These are phyloP conservation scores for Pholiota microspora DNA, from an alignment of 768 basidiomycete species.

Conservation along the genomic window DNA sequence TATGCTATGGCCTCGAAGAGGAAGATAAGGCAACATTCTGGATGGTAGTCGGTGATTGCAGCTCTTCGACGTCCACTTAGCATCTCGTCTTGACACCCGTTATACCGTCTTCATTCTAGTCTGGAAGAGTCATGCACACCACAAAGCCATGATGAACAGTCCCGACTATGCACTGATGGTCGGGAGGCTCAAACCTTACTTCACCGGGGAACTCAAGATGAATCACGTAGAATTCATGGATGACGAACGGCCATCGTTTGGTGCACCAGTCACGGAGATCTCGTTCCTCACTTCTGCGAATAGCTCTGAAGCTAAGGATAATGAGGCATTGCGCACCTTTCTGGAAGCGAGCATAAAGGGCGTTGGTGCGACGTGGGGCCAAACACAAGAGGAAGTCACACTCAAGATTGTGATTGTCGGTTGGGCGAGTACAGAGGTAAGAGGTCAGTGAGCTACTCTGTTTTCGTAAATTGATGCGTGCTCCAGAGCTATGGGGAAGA, in stretches of 20 bases:
- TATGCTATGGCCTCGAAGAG: conserved; percentile 13
- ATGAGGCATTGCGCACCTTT: neutral
- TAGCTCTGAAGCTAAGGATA: neutral
- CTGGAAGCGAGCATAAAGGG: neutral
- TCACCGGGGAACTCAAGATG: conserved; percentile 13
- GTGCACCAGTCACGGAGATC: conserved; percentile 12
- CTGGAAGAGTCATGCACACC: conserved; percentile 16
- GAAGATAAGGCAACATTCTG: conserved; percentile 14
- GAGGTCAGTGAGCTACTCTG: neutral
- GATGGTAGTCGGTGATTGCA: conserved; percentile 12
- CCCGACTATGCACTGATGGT: conserved; percentile 13
- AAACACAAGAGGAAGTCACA: conserved; percentile 4
- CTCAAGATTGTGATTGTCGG: conserved; percentile 9
- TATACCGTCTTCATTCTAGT: no score
- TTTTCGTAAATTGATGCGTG: neutral
- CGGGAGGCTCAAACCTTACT: conserved; percentile 10
- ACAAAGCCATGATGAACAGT: conserved; percentile 14
- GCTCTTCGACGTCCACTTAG: neutral
- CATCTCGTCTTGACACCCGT: neutral
- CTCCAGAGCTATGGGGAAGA: neutral
- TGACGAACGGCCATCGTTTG: conserved; percentile 10
- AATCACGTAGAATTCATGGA: conserved; percentile 18
- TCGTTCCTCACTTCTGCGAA: conserved; percentile 10
- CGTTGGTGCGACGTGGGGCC: conserved; percentile 10
- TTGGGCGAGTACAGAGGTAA: conserved; percentile 12